Base-by-base conservation (phyloP, 2,329 filamentous ascomycete species). In the Delphinella strobiligena region DNA sequence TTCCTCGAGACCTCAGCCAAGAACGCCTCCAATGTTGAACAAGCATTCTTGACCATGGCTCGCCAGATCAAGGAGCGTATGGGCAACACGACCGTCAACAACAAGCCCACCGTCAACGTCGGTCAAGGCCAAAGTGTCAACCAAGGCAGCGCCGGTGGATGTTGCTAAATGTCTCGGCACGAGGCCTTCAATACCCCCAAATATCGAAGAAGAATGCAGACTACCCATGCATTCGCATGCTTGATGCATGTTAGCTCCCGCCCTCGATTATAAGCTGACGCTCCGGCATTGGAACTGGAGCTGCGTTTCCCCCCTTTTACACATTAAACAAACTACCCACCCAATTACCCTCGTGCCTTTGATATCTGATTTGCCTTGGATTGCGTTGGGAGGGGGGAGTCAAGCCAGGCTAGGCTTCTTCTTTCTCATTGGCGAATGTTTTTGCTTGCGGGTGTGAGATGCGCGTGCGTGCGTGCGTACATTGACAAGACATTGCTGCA, bases 31-130 rank as follows among this genome's bases (percentile, higher is more conserved):
- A 98, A 98, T 65, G 91, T 98, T 63, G 91, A 98, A 72, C 91
- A 98, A 70, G 89, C 91, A 59, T 98, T 98, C 81, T 69, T 98
- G 69, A 98, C 91, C 64, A 98, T 98, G 91, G 91, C 91, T 9
- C 82, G 91, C 65, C 91, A 98, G 69, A 98, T 98, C 72, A 98
- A 98, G 78, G 89, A 96, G 73, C 83, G 91, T 59, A 98, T 98
- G 89, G 91, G 91, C 57, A 94, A 86, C 53, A 91, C 89, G 48
- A 82, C 84, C 51, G 88, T 88, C 71, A 96, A 96, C 78, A 93
- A 89, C 71, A 98, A 96, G 74, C 89, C 89, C 50, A 93, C 85
- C 54, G 88, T 98, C 55, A 87, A 94, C 62, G 91, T 98, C 56
- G 85, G 87, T 44, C 82, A 87, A 61, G 91, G 91, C 59, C 87